Percentiles rank a stretch among this genome's conserved stretches.
These are phyloP conservation scores for Didymella segeticola DNA, from an alignment of 2,329 filamentous ascomycete genomes.

Conservation along the genomic window DNA sequence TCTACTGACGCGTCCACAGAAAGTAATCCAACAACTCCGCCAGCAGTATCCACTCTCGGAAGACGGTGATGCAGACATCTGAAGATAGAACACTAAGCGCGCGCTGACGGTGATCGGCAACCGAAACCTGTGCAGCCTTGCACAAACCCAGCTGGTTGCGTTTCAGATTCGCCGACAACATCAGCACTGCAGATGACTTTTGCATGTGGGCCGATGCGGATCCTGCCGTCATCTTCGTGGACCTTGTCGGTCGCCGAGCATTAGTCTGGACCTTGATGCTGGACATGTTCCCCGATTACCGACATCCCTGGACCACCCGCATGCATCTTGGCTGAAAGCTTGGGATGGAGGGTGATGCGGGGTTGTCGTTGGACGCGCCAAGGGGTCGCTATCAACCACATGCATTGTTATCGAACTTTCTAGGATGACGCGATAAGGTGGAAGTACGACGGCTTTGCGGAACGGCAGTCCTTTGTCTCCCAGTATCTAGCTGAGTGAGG, in stretches of 20 bases:
- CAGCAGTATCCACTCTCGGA: conserved; percentile 48
- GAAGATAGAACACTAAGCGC: conserved; percentile 22
- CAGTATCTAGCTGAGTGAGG: conserved; percentile 5
- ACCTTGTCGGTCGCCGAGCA: conserved; percentile 7
- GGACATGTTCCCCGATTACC: not conserved
- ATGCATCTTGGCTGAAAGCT: conserved; percentile 20
- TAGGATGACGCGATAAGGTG: conserved; percentile 17
- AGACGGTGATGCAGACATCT: conserved; percentile 37
- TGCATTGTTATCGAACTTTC: conserved; percentile 18
- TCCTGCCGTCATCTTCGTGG: conserved; percentile 11
- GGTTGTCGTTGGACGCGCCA: conserved; percentile 11
- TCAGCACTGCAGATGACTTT: not conserved
- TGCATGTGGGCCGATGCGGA: not conserved
- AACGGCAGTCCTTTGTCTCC: conserved; percentile 2
- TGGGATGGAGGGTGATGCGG: conserved; percentile 16
- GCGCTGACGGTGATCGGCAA: conserved; percentile 25
- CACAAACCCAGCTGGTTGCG: conserved; percentile 13
- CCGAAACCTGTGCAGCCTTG: conserved; percentile 17
- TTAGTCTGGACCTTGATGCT: conserved; percentile 17
- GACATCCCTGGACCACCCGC: conserved; percentile 10
- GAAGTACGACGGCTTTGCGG: conserved; percentile 8
- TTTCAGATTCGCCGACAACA: conserved; percentile 4
- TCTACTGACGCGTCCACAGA: conserved; percentile 40
- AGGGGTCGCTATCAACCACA: conserved; percentile 13
- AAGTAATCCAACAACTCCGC: conserved; percentile 56